phyloP scores from a whole-genome alignment of 768 basidiomycete species.

The Lanmaoa pseudosensibilis region DNA sequence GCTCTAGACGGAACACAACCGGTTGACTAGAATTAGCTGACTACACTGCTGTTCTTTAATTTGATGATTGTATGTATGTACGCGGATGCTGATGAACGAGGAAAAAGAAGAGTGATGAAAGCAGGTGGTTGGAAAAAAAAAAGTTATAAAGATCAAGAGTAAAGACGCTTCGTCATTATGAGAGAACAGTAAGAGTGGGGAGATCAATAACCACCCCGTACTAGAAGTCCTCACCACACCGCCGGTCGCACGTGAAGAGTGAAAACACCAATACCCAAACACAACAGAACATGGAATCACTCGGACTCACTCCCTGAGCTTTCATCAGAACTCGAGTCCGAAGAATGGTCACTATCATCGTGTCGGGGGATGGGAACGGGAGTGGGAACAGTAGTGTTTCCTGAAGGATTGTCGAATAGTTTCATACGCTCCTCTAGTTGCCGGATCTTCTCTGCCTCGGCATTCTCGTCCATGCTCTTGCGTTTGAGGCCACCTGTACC shows the following conservation, averaged over 20 bases:
- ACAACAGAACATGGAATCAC: constrained; percentile 38
- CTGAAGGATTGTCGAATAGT: constrained; percentile 68
- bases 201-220: constrained; percentile 13
- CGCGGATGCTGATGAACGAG: constrained; percentile 33
- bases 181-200: constrained; percentile 27
- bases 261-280: constrained; percentile 17
- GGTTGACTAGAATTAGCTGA: constrained; percentile 43
- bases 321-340: constrained; percentile 78
- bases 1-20: constrained; percentile 21
- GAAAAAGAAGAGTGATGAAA: constrained; percentile 25
- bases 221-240: constrained; percentile 27
- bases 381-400: constrained; percentile 34
- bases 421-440: constrained; percentile 85
- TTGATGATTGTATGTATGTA: constrained; percentile 44
- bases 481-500: constrained; percentile 90
- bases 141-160: constrained; percentile 41
- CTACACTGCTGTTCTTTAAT: constrained; percentile 49
- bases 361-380: constrained; percentile 36
- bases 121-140: constrained; percentile 25
- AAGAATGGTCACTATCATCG: constrained; percentile 70
- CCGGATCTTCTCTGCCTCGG: constrained; percentile 93
- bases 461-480: constrained; percentile 96
- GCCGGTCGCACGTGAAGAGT: constrained; percentile 10
- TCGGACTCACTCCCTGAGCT: constrained; percentile 86
- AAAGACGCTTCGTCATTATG: constrained; percentile 27